Evolutionary conservation across 73 alveolate species (phyloP), one percentile per base, ranked within the genome.

Genomic region (Stentor roeselii): DNA sequence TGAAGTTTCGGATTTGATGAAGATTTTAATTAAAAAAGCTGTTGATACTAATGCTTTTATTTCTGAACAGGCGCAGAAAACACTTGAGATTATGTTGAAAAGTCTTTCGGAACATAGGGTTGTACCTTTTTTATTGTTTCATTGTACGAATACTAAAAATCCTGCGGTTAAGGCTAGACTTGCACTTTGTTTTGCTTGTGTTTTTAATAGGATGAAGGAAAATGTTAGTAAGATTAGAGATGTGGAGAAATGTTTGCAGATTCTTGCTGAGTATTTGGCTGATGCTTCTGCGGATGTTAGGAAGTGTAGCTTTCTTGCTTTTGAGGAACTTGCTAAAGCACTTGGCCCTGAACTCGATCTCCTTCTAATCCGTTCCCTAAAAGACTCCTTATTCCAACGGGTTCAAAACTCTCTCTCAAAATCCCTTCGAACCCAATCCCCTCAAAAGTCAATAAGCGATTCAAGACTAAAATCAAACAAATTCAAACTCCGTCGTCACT

Each of bases 211-310:
- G 39, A 38, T 38, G 3, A 41, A 34, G 39, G 39, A 40, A 1
- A 27, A 32, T 21, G 14, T 41, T 15, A 15, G n/a, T 2, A 76
- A 67, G 39, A 15, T 41, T 15, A 76, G 74, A 76, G 84, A 76
- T 39, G 21, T 76, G 14, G 84, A 76, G 14, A 76, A 41, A 39
- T 21, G 32, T 14, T n/a, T 76, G 60, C 84, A 37, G n/a, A 35
- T 40, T 0, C 84, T 76, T 39, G 84, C 60, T 1, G 39, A 39
- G 11, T 76, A 21, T 21, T 21, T 76, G n/a, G 34, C 59, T 27
- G 84, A 76, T 41, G 84, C 84, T 21, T 15, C 60, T 41, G 1
- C 67, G n/a, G 84, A 76, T n/a, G 84, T 76, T 1, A 37, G 84
- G 39, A 67, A 39, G 21, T 21, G 36, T 14, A 32, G 82, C 21